Evolutionary conservation across 306 rosid species (phyloP).

Genomic region (Castanospermum australe): DNA sequence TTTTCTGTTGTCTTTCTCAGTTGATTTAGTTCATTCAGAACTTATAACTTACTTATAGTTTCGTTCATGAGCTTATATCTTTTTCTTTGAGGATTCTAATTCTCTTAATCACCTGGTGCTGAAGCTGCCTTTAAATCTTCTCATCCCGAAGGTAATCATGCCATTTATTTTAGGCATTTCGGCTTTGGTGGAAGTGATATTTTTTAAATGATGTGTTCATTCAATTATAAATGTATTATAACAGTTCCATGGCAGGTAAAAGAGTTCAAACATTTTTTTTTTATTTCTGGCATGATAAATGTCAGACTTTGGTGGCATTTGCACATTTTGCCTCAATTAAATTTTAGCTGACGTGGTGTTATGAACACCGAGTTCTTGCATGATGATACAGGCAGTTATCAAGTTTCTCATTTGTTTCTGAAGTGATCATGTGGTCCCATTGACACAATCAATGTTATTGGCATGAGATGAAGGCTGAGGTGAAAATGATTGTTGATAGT

Average conservation of each 20-base stretch:
- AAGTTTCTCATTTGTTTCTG: constrained; percentile 47
- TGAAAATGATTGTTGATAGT: constrained; percentile 27
- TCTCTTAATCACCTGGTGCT: constrained; percentile 42
- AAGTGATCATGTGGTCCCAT: constrained; percentile 39
- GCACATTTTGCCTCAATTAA: constrained; percentile 19
- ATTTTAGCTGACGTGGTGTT: constrained; percentile 41
- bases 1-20: constrained; percentile 28
- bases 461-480: constrained; percentile 42
- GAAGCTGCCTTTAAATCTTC: constrained; percentile 42
- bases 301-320: constrained; percentile 12
- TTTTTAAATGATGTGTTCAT: constrained; percentile 16
- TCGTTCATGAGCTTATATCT: constrained; percentile 29
- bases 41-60: constrained; percentile 46
- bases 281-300: constrained; percentile 23
- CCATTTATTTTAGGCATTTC: constrained; percentile 41
- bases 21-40: constrained; percentile 31
- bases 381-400: constrained; percentile 44
- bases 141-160: constrained; percentile 49
- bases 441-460: constrained; percentile 30
- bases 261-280: constrained; percentile 36
- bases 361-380: constrained; percentile 41
- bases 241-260: constrained; percentile 63
- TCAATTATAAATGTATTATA: constrained; percentile 30
- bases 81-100: constrained; percentile 40
- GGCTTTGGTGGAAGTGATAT: constrained; percentile 44